A percentile compares a stretch with the other conserved stretches of the same genome.
Conservation (phyloP, 2,329 filamentous ascomycete species). For the Penicillium sp. region DNA sequence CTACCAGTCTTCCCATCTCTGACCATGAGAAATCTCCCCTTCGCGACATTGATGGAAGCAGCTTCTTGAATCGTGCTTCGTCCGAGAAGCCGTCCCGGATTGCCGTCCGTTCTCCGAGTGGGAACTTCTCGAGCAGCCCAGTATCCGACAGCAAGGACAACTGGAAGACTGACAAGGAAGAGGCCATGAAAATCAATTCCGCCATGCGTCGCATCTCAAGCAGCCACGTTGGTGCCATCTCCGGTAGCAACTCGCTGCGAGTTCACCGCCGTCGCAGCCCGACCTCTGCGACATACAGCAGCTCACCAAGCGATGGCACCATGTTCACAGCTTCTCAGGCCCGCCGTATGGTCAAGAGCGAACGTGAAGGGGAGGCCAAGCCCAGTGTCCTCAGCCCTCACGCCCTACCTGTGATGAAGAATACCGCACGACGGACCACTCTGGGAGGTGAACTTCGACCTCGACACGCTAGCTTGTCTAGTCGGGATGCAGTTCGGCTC, state of each 20-base stretch:
- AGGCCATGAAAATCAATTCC: constrained; percentile 60
- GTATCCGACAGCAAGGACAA: constrained; percentile 56
- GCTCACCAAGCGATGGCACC: constrained; percentile 62
- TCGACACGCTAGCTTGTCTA: constrained; percentile 47
- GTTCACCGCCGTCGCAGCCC: constrained; percentile 63
- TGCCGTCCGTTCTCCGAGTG: constrained; percentile 48
- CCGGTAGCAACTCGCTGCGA: constrained; percentile 48
- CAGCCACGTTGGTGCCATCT: constrained; percentile 48
- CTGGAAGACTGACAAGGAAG: constrained; percentile 55
- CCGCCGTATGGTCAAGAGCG: constrained; percentile 68
- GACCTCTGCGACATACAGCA: constrained; percentile 54
- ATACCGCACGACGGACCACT: constrained; percentile 51
- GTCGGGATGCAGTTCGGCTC: constrained; percentile 47
- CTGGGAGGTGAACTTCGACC: constrained; percentile 50
- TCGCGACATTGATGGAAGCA: constrained; percentile 58
- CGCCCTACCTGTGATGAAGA: constrained; percentile 64
- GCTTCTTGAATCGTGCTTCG: constrained; percentile 56
- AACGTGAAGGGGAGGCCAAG: constrained; percentile 62
- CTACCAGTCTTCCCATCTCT: constrained; percentile 66
- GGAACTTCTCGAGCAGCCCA: constrained; percentile 42
- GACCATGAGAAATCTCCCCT: constrained; percentile 64
- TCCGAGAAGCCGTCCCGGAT: constrained; percentile 48
- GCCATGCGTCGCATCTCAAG: constrained; percentile 63
- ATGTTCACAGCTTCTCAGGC: constrained; percentile 71
- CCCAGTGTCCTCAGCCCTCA: constrained; percentile 67